A percentile compares a stretch with the other conserved stretches of the same genome.
Conservation (phyloP, 805 yeast species). For the Diddensiella caesifluorescens region DNA sequence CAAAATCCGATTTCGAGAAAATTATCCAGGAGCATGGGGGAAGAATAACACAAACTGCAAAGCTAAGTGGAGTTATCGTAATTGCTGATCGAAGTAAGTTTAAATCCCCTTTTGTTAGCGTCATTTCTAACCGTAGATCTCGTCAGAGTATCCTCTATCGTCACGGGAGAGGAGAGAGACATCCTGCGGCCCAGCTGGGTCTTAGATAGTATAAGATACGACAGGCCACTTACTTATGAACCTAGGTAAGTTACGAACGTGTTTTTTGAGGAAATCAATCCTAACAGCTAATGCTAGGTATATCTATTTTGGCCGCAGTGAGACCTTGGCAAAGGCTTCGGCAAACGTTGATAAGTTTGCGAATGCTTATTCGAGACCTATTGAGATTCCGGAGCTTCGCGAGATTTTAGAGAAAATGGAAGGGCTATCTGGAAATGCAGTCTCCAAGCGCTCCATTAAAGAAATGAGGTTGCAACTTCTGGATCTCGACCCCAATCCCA, state of each 20-base stretch:
- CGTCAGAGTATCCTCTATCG: conserved; percentile 36
- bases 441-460: conserved; percentile 12
- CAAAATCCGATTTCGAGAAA: conserved; percentile 20
- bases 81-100: conserved; percentile 23
- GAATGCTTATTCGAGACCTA: conserved; percentile 48
- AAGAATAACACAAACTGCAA: conserved; percentile 19
- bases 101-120: conserved; percentile 15
- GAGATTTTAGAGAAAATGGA: conserved; percentile 19
- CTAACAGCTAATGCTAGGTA: conserved; percentile 31
- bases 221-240: conserved; percentile 47
- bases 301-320: conserved; percentile 39
- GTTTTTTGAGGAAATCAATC: neutral
- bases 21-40: conserved; percentile 30
- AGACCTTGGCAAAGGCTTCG: conserved; percentile 21
- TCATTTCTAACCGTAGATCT: conserved; percentile 30
- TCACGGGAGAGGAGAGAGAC: conserved; percentile 45
- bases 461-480: conserved; percentile 10
- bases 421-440: conserved; percentile 8
- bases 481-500: conserved; percentile 16
- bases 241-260: conserved; percentile 33
- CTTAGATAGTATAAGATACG: conserved; percentile 51
- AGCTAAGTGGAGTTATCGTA: conserved; percentile 6
- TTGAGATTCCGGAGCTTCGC: conserved; percentile 25
- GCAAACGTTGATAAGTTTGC: conserved; percentile 53
- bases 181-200: conserved; percentile 69